Conservation (phyloP, 1,284 basidiomycete species). For the Boletellus deceptivus region DNA sequence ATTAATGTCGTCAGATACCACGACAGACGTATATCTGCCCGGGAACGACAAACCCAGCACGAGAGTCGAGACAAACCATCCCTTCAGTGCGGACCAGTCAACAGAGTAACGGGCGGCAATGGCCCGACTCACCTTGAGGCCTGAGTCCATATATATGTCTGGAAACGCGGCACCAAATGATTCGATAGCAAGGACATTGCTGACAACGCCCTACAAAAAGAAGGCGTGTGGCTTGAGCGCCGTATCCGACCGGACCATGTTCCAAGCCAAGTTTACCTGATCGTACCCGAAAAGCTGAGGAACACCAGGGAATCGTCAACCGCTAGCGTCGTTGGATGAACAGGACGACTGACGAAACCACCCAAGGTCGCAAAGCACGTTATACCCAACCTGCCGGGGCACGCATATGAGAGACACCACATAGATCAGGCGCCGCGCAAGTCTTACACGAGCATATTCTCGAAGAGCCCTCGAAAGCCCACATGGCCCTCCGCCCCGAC, state of each 20-base stretch:
- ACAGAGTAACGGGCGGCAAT: background rate
- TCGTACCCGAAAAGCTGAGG: conserved; percentile 34
- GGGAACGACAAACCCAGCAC: conserved; percentile 27
- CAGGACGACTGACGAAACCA: conserved; percentile 29
- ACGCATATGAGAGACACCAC: conserved; percentile 5
- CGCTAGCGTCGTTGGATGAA: background rate
- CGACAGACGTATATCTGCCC: no score
- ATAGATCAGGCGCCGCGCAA: background rate
- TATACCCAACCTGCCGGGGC: conserved; percentile 27
- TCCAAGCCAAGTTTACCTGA: conserved; percentile 19
- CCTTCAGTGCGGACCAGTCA: conserved; percentile 19
- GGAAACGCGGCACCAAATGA: conserved; percentile 36
- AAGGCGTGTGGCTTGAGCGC: conserved; percentile 4
- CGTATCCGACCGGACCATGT: background rate
- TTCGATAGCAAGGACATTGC: conserved; percentile 35
- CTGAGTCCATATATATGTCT: conserved; percentile 29
- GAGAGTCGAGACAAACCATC: conserved; percentile 34
- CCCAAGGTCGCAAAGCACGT: conserved; percentile 34
- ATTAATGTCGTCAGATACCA: background rate
- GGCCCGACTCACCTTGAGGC: conserved; percentile 23
- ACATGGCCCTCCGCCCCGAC: conserved; percentile 19
- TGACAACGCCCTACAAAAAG: conserved; percentile 29
- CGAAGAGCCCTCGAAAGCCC: conserved; percentile 30
- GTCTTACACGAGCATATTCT: conserved; percentile 31
- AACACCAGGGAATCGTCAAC: conserved; percentile 1